A percentile compares a stretch with the other conserved stretches of the same genome.
phyloP scores from a whole-genome alignment of 2,329 filamentous ascomycete genomes.

The Claviceps cyperi region DNA sequence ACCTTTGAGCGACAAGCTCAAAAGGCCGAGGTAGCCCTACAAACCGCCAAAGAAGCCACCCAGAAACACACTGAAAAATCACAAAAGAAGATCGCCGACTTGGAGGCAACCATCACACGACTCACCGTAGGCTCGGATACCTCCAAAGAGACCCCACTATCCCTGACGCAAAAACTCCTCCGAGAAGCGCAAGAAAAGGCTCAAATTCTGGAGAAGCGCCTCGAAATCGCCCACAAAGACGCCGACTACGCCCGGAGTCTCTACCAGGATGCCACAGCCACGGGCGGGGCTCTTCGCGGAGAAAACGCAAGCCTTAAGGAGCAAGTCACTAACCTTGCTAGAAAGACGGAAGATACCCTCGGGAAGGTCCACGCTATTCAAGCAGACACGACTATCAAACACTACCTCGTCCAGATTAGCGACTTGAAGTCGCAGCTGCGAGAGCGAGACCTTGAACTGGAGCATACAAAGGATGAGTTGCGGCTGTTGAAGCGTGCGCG shows the following conservation, averaged over 20 bases:
- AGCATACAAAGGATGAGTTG: slow-evolving; percentile 33
- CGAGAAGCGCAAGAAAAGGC: slow-evolving; percentile 24
- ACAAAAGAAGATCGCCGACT: slow-evolving; percentile 21
- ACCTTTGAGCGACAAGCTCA: slow-evolving; percentile 31
- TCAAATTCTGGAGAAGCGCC: slow-evolving; percentile 25
- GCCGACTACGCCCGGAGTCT: slow-evolving; percentile 41
- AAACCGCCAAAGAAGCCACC: slow-evolving; percentile 14
- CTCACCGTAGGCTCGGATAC: slow-evolving; percentile 14
- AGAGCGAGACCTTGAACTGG: slow-evolving; percentile 39
- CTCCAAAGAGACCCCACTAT: slow-evolving; percentile 13
- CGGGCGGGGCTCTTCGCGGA: slow-evolving; percentile 27
- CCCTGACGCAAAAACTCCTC: slow-evolving; percentile 18
- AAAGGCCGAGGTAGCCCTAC: slow-evolving; percentile 20
- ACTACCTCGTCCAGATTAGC: slow-evolving; percentile 23
- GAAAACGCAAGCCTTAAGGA: slow-evolving; percentile 33
- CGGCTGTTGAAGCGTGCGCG: slow-evolving; percentile 31
- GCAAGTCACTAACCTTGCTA: slow-evolving; percentile 25
- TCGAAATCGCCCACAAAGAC: slow-evolving; percentile 30
- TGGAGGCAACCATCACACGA: slow-evolving; percentile 20
- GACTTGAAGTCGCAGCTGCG: slow-evolving; percentile 27
- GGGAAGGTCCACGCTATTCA: slow-evolving; percentile 33
- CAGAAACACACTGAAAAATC: slow-evolving; percentile 23
- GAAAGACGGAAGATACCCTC: slow-evolving; percentile 30
- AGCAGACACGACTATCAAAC: slow-evolving; percentile 18
- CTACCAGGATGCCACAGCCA: slow-evolving; percentile 44